A percentile compares a stretch with the other conserved stretches of the same genome.
Evolutionary conservation across 2,329 filamentous ascomycete genomes (phyloP).

Genomic region (Pyrenophora tritici-repentis): DNA sequence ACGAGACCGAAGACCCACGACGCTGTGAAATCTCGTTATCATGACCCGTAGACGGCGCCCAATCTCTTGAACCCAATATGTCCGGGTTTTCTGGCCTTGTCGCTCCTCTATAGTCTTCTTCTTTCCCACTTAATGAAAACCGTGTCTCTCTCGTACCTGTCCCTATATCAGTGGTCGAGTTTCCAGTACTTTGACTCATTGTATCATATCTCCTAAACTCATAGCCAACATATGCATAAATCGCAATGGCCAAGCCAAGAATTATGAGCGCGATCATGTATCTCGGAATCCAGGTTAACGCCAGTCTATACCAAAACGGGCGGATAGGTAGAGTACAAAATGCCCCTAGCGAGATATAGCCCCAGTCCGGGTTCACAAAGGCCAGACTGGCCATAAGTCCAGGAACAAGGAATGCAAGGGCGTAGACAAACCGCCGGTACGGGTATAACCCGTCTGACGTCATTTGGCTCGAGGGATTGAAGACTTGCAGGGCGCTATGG

Average conservation of each 20-base stretch:
- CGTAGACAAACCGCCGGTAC: slow-evolving; percentile 65
- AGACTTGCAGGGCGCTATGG: slow-evolving; percentile 74
- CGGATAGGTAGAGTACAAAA: slow-evolving; percentile 72
- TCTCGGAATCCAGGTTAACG: slow-evolving; percentile 73
- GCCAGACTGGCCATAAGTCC: slow-evolving; percentile 65
- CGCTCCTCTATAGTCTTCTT: not conserved
- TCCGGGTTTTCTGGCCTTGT: no score
- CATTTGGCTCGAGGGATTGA: slow-evolving; percentile 55
- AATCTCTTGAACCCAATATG: no score
- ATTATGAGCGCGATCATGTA: slow-evolving; percentile 71
- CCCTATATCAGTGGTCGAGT: slow-evolving; percentile 6
- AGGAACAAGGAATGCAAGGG: slow-evolving; percentile 63
- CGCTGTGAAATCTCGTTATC: no score
- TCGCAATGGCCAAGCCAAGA: slow-evolving; percentile 66
- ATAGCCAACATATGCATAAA: slow-evolving; percentile 69
- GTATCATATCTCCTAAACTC: slow-evolving; percentile 45
- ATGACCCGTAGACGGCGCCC: no score
- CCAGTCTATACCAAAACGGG: slow-evolving; percentile 71
- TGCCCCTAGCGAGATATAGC: slow-evolving; percentile 66
- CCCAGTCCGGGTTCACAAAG: slow-evolving; percentile 61
- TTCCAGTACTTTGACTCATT: slow-evolving; percentile 18
- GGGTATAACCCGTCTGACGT: slow-evolving; percentile 70
- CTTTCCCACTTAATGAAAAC: not conserved
- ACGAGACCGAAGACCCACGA: not conserved
- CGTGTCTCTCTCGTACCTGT: not conserved